phyloP scores from a whole-genome alignment of 1,284 basidiomycete genomes.

The Tylopilus sp. region DNA sequence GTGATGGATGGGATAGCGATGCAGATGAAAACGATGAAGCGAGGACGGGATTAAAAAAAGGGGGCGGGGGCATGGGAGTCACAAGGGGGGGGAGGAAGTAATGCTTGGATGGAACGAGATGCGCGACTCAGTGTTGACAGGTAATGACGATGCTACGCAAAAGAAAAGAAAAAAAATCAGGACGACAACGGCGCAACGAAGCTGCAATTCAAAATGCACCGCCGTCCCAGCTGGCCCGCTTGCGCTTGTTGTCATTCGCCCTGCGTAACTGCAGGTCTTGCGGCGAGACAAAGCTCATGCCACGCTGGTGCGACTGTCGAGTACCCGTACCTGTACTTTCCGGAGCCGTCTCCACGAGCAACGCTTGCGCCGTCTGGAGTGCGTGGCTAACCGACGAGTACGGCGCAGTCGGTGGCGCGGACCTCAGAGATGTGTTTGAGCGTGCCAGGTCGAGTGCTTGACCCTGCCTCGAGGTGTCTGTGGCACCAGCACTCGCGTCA shows the following conservation, averaged over 20 bases:
- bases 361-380: constrained; percentile 27
- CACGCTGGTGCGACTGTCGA: constrained; percentile 47
- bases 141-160: constrained; percentile 11
- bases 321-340: constrained; percentile 8
- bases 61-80: no score
- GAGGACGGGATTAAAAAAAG: constrained; percentile 4
- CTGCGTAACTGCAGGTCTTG: constrained; percentile 59
- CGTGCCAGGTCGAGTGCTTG: constrained; percentile 66
- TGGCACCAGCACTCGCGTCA: constrained; percentile 15
- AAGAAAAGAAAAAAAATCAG: background rate
- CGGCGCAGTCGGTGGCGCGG: constrained; percentile 28
- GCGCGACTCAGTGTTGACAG: constrained; percentile 7
- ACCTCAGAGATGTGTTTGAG: constrained; percentile 34
- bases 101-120: constrained; percentile 6
- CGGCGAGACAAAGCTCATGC: constrained; percentile 62
- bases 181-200: background rate
- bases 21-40: constrained; percentile 17
- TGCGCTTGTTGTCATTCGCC: constrained; percentile 58
- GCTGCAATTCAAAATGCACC: constrained; percentile 28
- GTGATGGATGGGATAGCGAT: constrained; percentile 26
- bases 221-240: constrained; percentile 76
- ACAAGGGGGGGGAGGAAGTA: background rate
- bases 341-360: constrained; percentile 20
- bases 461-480: constrained; percentile 42
- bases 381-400: constrained; percentile 33